phyloP scores from a whole-genome alignment of 495 filamentous ascomycete species.

The Rhypophila decipiens region DNA sequence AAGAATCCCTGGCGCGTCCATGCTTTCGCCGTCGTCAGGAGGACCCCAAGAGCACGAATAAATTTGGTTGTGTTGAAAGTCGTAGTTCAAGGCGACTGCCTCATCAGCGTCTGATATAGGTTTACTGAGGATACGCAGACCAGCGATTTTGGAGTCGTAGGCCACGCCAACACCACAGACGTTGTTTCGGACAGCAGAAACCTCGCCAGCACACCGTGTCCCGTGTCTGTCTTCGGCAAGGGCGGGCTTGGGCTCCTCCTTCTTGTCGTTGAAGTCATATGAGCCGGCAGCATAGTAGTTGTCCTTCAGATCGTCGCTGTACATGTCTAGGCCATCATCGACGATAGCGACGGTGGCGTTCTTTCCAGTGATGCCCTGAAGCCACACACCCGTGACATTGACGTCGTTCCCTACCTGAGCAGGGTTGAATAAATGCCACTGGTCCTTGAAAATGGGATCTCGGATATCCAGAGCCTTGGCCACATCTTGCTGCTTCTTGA shows the following conservation, averaged over 20 bases:
- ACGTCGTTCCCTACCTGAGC: slow-evolving; percentile 80
- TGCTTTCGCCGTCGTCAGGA: slow-evolving; percentile 82
- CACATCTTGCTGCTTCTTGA: slow-evolving; percentile 54
- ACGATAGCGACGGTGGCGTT: slow-evolving; percentile 88
- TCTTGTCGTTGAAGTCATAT: slow-evolving; percentile 90
- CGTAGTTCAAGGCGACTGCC: slow-evolving; percentile 86
- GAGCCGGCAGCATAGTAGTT: slow-evolving; percentile 90
- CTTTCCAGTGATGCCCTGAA: slow-evolving; percentile 84
- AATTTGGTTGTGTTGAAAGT: slow-evolving; percentile 84
- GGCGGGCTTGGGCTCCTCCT: slow-evolving; percentile 68
- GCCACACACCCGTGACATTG: slow-evolving; percentile 89
- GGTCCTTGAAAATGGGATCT: slow-evolving; percentile 86
- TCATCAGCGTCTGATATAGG: slow-evolving; percentile 91
- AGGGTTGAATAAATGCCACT: slow-evolving; percentile 93
- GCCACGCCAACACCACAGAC: slow-evolving; percentile 95
- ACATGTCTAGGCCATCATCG: slow-evolving; percentile 95
- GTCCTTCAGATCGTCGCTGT: slow-evolving; percentile 85
- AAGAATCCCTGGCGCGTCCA: slow-evolving; percentile 88
- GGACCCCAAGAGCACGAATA: slow-evolving; percentile 99
- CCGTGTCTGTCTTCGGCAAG: slow-evolving; percentile 82
- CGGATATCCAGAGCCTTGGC: slow-evolving; percentile 60
- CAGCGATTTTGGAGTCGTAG: slow-evolving; percentile 83
- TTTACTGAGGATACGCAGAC: slow-evolving; percentile 83
- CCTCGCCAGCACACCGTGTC: slow-evolving; percentile 90
- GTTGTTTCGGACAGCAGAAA: slow-evolving; percentile 82